Base-by-base conservation (phyloP, 176 grass and related monocot genomes). In the Echinochloa phyllopogon region DNA sequence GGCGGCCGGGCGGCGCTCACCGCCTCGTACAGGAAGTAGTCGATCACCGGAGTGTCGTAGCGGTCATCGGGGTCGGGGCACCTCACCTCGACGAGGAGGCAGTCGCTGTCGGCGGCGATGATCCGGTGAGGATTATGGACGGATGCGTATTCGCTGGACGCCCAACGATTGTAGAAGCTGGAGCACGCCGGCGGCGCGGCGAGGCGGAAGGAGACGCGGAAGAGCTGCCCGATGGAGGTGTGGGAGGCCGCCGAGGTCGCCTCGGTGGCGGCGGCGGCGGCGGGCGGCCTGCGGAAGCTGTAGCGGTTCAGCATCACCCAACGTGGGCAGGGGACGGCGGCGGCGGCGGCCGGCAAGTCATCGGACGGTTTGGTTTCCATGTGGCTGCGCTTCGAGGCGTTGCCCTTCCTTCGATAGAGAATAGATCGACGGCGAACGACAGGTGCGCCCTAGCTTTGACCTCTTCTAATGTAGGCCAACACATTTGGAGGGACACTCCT, bases 71-170 rank as follows among this genome's bases (percentile, higher is more conserved):
- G 20, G 6, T 58, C 7, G 21, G 10, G 25, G 21, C 0, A 4
- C 36, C 11, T 43, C 14, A 71, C 23, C 10, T 61, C 8, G 58
- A 84, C 6, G 45, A 84, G 70, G 44, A 84, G 44, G 71, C 20
- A 50, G 58, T 51, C 58, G 20, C 44, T 44, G 43, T 83, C 57
- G 18, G 14, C 44, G 0, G 82, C 82, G 44, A 65, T 9, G 57
- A 75, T 16, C 1, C 8, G 13, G 14, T n/a, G n/a, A n/a, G n/a
- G n/a, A n/a, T n/a, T n/a, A 1, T 1, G 4, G 11, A 4, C 12
- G n/a, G n/a, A 0, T n/a, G n/a, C n/a, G n/a, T n/a, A n/a, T n/a
- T n/a, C n/a, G n/a, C n/a, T n/a, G n/a, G n/a, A n/a, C n/a, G n/a
- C n/a, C n/a, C n/a, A n/a, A n/a, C n/a, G n/a, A n/a, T n/a, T n/a